These are phyloP conservation scores for Pseudogymnoascus sp. DNA, from an alignment of 2,329 filamentous ascomycete genomes.

Conservation along the genomic window DNA sequence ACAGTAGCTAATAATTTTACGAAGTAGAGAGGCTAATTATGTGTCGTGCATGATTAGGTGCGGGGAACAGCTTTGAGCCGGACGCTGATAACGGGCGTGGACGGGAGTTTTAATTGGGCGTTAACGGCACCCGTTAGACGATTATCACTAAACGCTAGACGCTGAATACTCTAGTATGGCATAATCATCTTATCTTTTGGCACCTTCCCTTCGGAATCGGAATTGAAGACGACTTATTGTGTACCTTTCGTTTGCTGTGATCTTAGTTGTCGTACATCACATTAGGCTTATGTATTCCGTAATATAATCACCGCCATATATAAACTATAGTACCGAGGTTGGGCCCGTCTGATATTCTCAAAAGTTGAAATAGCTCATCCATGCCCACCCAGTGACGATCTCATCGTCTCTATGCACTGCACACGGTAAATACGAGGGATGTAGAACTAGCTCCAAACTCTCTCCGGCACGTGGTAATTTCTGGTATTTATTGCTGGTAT, in stretches of 20 bases:
- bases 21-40: slow-evolving; percentile 2
- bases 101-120: not conserved
- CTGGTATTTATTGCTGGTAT: not conserved
- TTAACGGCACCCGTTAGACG: not conserved
- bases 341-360: not conserved
- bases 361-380: not conserved
- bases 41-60: slow-evolving; percentile 4
- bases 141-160: not conserved
- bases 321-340: not conserved
- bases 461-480: not conserved
- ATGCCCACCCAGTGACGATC: not conserved
- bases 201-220: not conserved
- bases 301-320: not conserved
- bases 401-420: not conserved
- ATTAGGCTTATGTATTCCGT: not conserved
- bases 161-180: not conserved
- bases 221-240: not conserved
- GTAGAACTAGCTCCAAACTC: not conserved
- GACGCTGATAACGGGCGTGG: not conserved
- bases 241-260: not conserved
- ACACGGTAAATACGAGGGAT: not conserved
- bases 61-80: not conserved
- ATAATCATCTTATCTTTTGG: not conserved
- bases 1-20: slow-evolving; percentile 7
- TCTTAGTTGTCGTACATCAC: not conserved